A percentile compares a stretch with the other conserved stretches of the same genome.
Conservation (phyloP, 768 basidiomycete species). For the Artomyces pyxidatus region DNA sequence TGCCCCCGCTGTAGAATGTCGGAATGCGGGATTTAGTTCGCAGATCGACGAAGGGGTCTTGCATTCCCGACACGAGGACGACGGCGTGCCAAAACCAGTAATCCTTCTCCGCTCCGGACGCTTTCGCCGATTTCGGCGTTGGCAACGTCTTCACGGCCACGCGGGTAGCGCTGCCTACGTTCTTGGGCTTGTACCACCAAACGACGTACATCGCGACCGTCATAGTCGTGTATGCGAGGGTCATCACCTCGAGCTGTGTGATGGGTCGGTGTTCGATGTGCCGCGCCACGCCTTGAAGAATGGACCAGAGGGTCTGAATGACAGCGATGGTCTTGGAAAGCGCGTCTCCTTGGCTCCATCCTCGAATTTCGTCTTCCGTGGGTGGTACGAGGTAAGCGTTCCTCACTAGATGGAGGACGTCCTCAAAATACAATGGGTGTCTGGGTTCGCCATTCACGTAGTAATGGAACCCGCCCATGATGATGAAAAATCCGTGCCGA, state of each 20-base stretch:
- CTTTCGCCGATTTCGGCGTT: too few species aligned
- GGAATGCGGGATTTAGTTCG: not conserved
- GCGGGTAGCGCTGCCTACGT: not conserved
- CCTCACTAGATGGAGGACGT: not conserved
- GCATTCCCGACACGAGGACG: not conserved
- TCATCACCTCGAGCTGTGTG: not conserved
- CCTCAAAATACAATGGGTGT: not conserved
- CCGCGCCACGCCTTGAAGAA: not conserved
- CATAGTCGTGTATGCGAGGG: not conserved
- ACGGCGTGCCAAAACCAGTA: too few species aligned
- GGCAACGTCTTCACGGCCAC: too few species aligned
- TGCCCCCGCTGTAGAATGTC: not conserved
- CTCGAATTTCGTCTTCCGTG: not conserved
- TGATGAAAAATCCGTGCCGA: not conserved
- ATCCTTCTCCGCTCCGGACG: too few species aligned
- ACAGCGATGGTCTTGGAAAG: not conserved
- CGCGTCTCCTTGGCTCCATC: not conserved
- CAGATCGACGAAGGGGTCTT: not conserved
- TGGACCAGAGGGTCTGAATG: not conserved
- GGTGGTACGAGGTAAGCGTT: not conserved
- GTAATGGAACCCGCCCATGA: not conserved
- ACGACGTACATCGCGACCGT: not conserved
- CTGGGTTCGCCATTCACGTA: not conserved
- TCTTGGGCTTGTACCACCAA: not conserved
- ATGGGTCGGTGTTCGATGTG: not conserved